Evolutionary conservation across 1,284 basidiomycete species (phyloP), one percentile per base, ranked within the genome.

Genomic region (Agroathelia rolfsii): DNA sequence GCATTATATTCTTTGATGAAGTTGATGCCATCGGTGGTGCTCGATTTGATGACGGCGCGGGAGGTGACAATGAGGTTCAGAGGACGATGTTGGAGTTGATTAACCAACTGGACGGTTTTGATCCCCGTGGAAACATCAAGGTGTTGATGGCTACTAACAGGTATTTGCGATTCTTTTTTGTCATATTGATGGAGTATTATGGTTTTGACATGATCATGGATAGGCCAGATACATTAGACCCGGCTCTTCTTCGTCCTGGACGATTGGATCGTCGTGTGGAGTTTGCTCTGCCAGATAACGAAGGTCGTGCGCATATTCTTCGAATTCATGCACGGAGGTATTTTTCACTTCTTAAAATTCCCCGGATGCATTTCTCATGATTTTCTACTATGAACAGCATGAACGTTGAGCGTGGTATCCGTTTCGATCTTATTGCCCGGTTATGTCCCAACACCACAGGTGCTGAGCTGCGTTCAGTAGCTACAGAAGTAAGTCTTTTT

Each of bases 1-100:
- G 95, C 53, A 98, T 99, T 52, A 97, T 99, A 56, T 99, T 99
- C 66, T 98, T 99, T 49, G 95, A 99, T 50, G 95, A 98, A 65
- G 80, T 95, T 18, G 90, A 95, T 48, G 93, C 94, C 22, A 90
- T 98, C 47, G 95, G 95, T 55, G 95, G 94, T 40, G 94, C 95
- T n/a, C 76, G 95, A 38, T 97, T 96, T 53, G 95, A 98, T 53
- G 95, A 98, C 54, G 95, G 95, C 35, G 94, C 93, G 19, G 95
- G 95, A 34, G 95, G 95, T 28, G 95, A 99, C 51, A 98, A 99
- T 51, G 95, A 99, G 53, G 95, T 99, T 23, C 95, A 99, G 61
- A 66, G 95, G 53, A 98, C 94, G n/a, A 98, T 98, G 94, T 66
- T 99, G 61, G 95, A 99, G 62, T 64, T 98, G 47, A 98, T 98